Evolutionary conservation across 2,329 filamentous ascomycete genomes (phyloP), one percentile per base, ranked within the genome.

Genomic region (Phialophora expanda): DNA sequence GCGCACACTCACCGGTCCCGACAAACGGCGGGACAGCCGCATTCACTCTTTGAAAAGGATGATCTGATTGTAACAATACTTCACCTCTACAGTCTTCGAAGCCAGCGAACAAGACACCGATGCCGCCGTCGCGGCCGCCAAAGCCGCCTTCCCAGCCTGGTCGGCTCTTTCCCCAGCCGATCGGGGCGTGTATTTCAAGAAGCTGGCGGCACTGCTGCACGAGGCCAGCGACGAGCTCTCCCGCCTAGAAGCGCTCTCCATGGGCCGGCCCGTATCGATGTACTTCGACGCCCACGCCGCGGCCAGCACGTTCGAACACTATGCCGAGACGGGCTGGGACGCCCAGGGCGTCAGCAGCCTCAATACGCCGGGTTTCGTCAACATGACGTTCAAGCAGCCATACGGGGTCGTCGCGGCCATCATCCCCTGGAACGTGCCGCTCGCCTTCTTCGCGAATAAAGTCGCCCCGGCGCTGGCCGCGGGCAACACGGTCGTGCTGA

Each of bases 361-460:
- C 11, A 67, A 70, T 55, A 69, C 69, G 3, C 66, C 66, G 1
- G 66, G 69, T 0, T 70, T 67, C 30, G 64, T 69, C 26, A 70
- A 70, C 53, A 63, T 70, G 66, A 67, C 66, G 4, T 66, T 70
- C 56, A 65, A 65, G 41, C 69, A 70, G 38, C 69, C 69, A 24
- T 69, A 66, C 11, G 68, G 66, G 2, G 68, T 69, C 9, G 65
- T 68, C 0, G 85, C 79, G 1, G 78, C 78, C n/a, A 88, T 88
- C 61, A 85, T 87, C 58, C 85, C 85, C 0, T 88, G 85, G 84
- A 87, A 87, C 67, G 79, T 78, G 0, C 80, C 84, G 0, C 69
- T 85, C 2, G 62, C 80, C 1, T 81, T 83, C 67, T 78, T 84
- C 30, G 76, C 75, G 0, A 74, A 75, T 50, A 81, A 80, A 62